A percentile compares a stretch with the other conserved stretches of the same genome.
phyloP scores from a whole-genome alignment of 306 rosid genomes.

The Betula pendula region DNA sequence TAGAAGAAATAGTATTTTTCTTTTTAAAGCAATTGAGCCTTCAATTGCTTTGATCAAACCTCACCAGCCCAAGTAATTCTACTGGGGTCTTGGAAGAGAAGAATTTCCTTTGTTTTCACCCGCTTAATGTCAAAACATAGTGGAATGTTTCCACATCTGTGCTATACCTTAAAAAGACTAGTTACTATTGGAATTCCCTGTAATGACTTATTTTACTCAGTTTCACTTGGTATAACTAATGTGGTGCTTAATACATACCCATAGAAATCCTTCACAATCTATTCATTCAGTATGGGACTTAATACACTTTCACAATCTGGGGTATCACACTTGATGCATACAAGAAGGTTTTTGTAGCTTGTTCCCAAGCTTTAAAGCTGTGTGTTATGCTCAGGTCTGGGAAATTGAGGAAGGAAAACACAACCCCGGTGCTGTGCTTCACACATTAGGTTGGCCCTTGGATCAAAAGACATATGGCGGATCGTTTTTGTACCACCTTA shows the following conservation, averaged over 20 bases:
- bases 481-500: constrained; percentile 95
- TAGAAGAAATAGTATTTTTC: no score
- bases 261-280: no score
- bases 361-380: not conserved
- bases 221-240: no score
- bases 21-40: not conserved
- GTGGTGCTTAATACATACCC: no score
- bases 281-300: no score
- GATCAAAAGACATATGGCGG: constrained; percentile 92
- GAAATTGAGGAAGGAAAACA: constrained; percentile 81
- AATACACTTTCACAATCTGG: no score
- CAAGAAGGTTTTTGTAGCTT: constrained; percentile 6
- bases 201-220: no score
- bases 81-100: not conserved
- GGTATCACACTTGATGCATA: not conserved
- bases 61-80: not conserved
- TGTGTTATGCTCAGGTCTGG: constrained; percentile 67
- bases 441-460: constrained; percentile 95
- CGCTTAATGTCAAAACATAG: no score
- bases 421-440: constrained; percentile 82
- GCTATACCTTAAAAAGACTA: no score
- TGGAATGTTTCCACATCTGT: no score
- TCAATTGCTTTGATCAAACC: constrained; percentile 5
- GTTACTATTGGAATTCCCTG: no score
- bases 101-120: not conserved